Percentiles rank a stretch among this genome's conserved stretches.
These are phyloP conservation scores for Mycotypha africana DNA, from an alignment of 371 early-diverging fungal species.

Conservation along the genomic window DNA sequence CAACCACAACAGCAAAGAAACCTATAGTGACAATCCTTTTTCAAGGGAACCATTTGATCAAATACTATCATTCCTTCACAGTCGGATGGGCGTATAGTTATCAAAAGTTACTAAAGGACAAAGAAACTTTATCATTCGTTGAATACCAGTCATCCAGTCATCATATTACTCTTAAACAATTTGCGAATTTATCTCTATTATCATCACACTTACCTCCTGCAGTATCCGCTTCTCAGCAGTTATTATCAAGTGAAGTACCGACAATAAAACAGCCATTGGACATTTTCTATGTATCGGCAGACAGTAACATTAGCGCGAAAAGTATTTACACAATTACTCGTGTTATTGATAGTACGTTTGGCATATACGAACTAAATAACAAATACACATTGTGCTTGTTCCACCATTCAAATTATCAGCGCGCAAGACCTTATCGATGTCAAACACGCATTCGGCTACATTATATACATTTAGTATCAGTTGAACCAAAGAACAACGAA, in stretches of 20 bases:
- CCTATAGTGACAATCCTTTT: slow-evolving; percentile 6
- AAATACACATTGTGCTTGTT: slow-evolving; percentile 15
- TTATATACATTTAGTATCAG: slow-evolving; percentile 10
- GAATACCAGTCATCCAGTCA: too few species aligned
- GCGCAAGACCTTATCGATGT: slow-evolving; percentile 17
- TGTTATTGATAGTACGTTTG: slow-evolving; percentile 24
- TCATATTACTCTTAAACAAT: too few species aligned
- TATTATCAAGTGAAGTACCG: neutral
- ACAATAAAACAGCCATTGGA: neutral
- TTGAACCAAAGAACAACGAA: neutral
- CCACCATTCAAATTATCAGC: slow-evolving; percentile 9
- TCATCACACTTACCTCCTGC: neutral
- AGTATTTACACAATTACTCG: slow-evolving; percentile 22
- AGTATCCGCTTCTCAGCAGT: too few species aligned
- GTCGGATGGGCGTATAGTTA: slow-evolving; percentile 8
- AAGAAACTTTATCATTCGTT: too few species aligned
- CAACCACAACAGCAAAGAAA: too few species aligned
- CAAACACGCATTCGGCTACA: slow-evolving; percentile 10
- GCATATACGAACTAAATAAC: slow-evolving; percentile 26
- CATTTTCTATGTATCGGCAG: neutral
- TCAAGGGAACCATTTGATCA: slow-evolving; percentile 4
- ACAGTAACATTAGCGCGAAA: too few species aligned
- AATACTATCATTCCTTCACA: slow-evolving; percentile 7
- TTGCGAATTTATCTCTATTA: too few species aligned
- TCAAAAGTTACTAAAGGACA: neutral